Evolutionary conservation across 768 basidiomycete genomes (phyloP).

Genomic region (Suillus sp.): DNA sequence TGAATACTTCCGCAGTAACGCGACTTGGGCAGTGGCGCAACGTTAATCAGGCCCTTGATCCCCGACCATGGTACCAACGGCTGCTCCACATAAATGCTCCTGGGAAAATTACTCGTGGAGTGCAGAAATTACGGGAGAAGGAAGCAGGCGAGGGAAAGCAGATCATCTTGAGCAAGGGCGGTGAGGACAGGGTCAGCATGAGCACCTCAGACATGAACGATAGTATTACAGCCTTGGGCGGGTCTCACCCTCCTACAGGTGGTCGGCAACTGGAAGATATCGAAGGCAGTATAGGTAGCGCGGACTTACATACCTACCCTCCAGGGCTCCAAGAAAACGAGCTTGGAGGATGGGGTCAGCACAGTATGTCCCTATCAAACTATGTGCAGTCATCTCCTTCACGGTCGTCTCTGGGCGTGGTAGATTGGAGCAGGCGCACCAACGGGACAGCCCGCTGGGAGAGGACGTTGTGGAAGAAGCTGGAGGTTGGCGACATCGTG

Average conservation of each 20-base stretch:
- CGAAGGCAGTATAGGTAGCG: constrained; percentile 41
- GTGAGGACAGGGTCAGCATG: constrained; percentile 40
- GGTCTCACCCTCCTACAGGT: constrained; percentile 25
- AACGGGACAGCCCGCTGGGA: constrained; percentile 86
- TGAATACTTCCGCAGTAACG: constrained; percentile 93
- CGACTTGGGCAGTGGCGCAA: constrained; percentile 90
- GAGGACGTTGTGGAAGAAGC: constrained; percentile 96
- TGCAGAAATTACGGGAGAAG: constrained; percentile 78
- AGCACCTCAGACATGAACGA: constrained; percentile 46
- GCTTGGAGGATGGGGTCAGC: constrained; percentile 37
- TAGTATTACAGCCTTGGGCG: constrained; percentile 43
- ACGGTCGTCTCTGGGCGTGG: constrained; percentile 63
- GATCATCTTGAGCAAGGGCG: constrained; percentile 56
- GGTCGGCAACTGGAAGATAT: constrained; percentile 66
- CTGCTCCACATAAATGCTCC: constrained; percentile 71
- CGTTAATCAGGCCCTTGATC: constrained; percentile 81
- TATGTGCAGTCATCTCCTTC: constrained; percentile 63
- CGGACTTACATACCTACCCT: constrained; percentile 68
- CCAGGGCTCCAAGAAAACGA: constrained; percentile 42
- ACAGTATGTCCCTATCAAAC: constrained; percentile 40
- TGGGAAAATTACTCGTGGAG: constrained; percentile 80
- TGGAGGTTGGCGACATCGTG: constrained; percentile 96
- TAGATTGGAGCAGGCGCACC: constrained; percentile 75
- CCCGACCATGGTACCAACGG: constrained; percentile 73
- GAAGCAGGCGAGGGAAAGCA: constrained; percentile 73